Conservation (phyloP, 768 basidiomycete species). For the Rhizopogon vesiculosus region DNA sequence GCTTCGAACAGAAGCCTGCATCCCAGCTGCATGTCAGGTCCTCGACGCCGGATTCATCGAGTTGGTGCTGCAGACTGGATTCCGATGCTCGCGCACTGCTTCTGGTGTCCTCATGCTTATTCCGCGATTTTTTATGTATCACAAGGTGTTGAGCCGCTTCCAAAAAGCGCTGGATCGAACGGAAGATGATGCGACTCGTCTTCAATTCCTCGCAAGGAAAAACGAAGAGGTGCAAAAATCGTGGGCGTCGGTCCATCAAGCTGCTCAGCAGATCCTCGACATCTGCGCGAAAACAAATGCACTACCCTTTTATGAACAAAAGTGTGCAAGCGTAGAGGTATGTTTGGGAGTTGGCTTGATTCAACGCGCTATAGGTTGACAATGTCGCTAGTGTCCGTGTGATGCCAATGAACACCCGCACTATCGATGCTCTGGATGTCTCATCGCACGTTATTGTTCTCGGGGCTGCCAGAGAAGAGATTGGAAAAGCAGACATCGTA, state of each 20-base stretch:
- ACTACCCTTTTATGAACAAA: not conserved
- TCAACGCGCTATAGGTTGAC: not conserved
- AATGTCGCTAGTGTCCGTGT: not conserved
- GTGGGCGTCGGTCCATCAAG: not conserved
- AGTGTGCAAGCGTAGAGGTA: not conserved
- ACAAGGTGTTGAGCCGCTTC: not conserved
- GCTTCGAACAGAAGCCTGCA: not conserved
- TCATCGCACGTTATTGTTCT: slow-evolving; percentile 1
- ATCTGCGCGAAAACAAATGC: not conserved
- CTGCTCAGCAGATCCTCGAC: not conserved
- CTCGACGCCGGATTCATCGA: not conserved
- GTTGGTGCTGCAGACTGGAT: not conserved
- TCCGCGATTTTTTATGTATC: not conserved
- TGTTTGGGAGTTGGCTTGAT: not conserved
- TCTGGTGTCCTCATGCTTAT: not conserved
- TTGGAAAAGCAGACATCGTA: slow-evolving; percentile 1
- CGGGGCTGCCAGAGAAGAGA: not conserved
- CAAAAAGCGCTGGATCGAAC: not conserved
- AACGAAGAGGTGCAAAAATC: not conserved
- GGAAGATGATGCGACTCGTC: not conserved
- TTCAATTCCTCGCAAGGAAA: not conserved
- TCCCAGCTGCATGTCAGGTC: not conserved
- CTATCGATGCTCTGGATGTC: slow-evolving; percentile 2
- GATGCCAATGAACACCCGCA: not conserved
- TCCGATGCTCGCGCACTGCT: not conserved